Conservation (phyloP, 306 rosid species). For the Herpetospermum pedunculosum region DNA sequence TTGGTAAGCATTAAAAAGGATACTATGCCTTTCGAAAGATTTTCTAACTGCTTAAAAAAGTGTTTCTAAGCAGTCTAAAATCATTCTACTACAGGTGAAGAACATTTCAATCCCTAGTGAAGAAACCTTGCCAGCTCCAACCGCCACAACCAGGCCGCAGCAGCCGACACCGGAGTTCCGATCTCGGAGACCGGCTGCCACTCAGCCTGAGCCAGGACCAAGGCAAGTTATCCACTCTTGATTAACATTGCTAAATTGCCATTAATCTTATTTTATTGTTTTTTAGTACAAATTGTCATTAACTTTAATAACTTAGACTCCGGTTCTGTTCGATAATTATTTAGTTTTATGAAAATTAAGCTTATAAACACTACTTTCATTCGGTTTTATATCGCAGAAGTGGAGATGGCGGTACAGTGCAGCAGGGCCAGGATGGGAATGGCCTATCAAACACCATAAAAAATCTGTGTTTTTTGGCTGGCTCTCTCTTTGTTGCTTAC, state of each 20-base stretch:
- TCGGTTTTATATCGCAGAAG: neutral
- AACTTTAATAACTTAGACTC: too few species aligned
- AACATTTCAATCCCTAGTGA: conserved; percentile 43
- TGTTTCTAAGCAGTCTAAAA: neutral
- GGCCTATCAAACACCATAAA: neutral
- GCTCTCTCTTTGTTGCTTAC: neutral
- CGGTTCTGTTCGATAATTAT: too few species aligned
- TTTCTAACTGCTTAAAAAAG: too few species aligned
- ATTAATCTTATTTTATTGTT: too few species aligned
- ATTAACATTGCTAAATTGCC: neutral
- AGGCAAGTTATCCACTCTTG: neutral
- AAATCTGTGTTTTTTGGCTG: neutral
- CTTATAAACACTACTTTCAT: too few species aligned
- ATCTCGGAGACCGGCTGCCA: neutral
- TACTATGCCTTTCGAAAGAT: too few species aligned
- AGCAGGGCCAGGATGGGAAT: neutral
- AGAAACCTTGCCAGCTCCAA: conserved; percentile 15
- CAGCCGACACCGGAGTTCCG: neutral
- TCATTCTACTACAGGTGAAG: conserved; percentile 35
- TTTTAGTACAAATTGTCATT: too few species aligned
- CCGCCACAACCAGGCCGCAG: neutral
- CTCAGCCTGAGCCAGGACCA: neutral
- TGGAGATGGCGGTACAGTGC: neutral
- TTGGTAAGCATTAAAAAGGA: conserved; percentile 33
- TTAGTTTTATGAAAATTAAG: too few species aligned